These are phyloP conservation scores for Talaromyces funiculosus DNA, from an alignment of 2,329 filamentous ascomycete genomes.

Conservation along the genomic window DNA sequence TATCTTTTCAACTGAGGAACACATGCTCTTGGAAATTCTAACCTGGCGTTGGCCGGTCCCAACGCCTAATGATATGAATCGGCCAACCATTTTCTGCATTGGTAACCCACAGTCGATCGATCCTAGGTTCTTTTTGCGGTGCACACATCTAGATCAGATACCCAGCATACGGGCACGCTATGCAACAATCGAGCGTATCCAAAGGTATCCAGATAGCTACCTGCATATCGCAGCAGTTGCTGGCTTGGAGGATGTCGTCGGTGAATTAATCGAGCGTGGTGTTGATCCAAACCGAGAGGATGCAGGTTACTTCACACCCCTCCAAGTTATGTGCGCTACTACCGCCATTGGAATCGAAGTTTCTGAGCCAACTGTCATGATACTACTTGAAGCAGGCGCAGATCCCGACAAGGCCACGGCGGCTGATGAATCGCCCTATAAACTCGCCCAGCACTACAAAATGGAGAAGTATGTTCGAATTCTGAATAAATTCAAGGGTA, in stretches of 20 bases:
- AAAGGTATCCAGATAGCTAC: slow-evolving; percentile 1
- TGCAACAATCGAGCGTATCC: not conserved
- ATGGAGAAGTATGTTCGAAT: not conserved
- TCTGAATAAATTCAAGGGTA: not conserved
- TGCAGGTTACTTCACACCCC: not conserved
- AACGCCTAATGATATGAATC: not conserved
- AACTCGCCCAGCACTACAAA: not conserved
- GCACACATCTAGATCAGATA: not conserved
- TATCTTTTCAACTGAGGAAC: not conserved
- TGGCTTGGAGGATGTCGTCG: slow-evolving; percentile 4
- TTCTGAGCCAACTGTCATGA: not conserved
- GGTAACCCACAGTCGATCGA: slow-evolving; percentile 8
- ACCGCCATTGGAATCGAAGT: not conserved
- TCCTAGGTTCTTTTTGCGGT: slow-evolving; percentile 9
- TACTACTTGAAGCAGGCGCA: not conserved
- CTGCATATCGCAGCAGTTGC: not conserved
- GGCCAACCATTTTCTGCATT: not conserved
- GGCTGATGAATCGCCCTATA: not conserved
- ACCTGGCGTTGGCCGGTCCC: not conserved
- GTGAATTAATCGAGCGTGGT: not conserved
- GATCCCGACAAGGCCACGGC: not conserved
- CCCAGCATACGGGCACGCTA: not conserved
- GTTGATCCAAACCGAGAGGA: slow-evolving; percentile 6
- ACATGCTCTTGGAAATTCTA: slow-evolving; percentile 1
- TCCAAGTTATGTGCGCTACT: not conserved